A percentile compares a stretch with the other conserved stretches of the same genome.
Evolutionary conservation across 805 yeast species (phyloP).

Genomic region (Sungouiella blattae): DNA sequence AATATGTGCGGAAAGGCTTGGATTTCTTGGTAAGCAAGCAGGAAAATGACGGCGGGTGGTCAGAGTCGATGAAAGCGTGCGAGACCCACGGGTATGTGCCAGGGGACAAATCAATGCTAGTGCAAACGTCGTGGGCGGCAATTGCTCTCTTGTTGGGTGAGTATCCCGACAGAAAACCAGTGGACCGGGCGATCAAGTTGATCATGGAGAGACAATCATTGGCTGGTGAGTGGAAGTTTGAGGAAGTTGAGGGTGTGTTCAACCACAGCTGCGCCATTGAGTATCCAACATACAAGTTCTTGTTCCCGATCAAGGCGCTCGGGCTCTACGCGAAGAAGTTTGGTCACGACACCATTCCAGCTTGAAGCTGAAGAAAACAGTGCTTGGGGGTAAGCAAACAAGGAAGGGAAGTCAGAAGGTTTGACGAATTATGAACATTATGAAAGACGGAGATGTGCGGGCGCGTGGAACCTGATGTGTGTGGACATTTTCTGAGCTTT

Average conservation of each 20-base stretch:
- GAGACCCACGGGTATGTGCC: constrained; percentile 77
- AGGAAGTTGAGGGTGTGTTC: constrained; percentile 91
- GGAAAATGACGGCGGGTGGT: constrained; percentile 93
- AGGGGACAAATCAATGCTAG: constrained; percentile 60
- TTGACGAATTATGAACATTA: no score
- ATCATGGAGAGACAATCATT: constrained; percentile 62
- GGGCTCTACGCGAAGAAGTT: constrained; percentile 56
- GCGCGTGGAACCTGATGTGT: no score
- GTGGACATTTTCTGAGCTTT: no score
- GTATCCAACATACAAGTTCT: constrained; percentile 87
- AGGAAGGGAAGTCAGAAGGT: no score
- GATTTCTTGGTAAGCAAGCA: constrained; percentile 78
- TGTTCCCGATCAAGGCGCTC: constrained; percentile 89
- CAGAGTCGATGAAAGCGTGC: constrained; percentile 88
- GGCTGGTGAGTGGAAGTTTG: constrained; percentile 83
- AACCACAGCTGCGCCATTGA: constrained; percentile 90
- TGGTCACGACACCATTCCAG: constrained; percentile 18
- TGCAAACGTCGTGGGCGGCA: constrained; percentile 91
- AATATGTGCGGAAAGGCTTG: constrained; percentile 69
- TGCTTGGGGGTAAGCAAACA: no score
- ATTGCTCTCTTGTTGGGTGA: constrained; percentile 77
- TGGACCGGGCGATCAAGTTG: constrained; percentile 60
- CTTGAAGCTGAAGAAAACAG: no score
- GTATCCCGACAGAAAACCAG: constrained; percentile 66
- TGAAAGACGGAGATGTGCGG: no score